A percentile compares a stretch with the other conserved stretches of the same genome.
These are phyloP conservation scores for Mortierella antarctica DNA, from an alignment of 192 early-diverging fungal species.

Conservation along the genomic window DNA sequence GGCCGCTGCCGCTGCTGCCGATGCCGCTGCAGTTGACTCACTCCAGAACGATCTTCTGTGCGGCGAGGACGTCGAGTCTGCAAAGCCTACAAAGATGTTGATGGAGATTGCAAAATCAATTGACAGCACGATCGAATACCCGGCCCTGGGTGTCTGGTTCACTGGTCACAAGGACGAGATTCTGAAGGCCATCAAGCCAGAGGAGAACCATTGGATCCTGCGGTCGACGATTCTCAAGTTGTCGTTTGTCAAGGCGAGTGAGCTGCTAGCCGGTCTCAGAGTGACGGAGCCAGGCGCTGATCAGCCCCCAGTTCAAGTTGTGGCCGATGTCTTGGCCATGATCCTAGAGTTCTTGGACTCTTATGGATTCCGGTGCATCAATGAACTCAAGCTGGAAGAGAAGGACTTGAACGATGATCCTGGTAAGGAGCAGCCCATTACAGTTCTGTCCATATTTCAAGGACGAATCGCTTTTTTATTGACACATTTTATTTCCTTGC, in stretches of 20 bases:
- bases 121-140: constrained; percentile 40
- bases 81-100: constrained; percentile 52
- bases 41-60: constrained; percentile 50
- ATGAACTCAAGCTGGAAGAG: constrained; percentile 50
- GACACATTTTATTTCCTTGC: not conserved
- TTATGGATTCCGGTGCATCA: constrained; percentile 52
- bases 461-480: not conserved
- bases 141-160: constrained; percentile 28
- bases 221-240: constrained; percentile 39
- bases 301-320: constrained; percentile 47
- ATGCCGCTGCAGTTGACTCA: constrained; percentile 44
- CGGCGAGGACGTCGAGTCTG: constrained; percentile 51
- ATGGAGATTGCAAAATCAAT: constrained; percentile 48
- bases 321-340: constrained; percentile 44
- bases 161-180: constrained; percentile 34
- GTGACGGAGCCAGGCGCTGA: constrained; percentile 19
- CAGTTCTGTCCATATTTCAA: no score
- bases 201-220: constrained; percentile 40
- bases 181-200: constrained; percentile 40
- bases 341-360: constrained; percentile 48
- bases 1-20: constrained; percentile 25
- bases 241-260: constrained; percentile 40
- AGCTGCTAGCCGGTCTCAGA: constrained; percentile 23
- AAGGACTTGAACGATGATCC: constrained; percentile 49
- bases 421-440: constrained; percentile 15